These are phyloP conservation scores for Kappamyces sp. DNA, from an alignment of 192 early-diverging fungal genomes.

Conservation along the genomic window DNA sequence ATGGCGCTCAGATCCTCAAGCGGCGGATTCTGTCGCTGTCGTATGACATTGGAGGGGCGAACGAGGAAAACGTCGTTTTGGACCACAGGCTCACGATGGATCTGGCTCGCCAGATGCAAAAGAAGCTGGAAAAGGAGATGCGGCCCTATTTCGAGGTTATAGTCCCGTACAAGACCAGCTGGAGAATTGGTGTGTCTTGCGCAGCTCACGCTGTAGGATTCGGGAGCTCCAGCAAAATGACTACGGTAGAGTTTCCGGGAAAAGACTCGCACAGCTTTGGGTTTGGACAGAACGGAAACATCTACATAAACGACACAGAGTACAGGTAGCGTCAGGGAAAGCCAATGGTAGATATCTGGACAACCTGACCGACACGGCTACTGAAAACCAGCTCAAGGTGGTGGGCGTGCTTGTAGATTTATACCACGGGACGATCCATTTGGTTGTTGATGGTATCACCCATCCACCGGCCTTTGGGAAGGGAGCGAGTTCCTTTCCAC, in stretches of 20 bases:
- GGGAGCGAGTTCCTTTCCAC: conserved; percentile 26
- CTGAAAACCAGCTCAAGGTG: conserved; percentile 19
- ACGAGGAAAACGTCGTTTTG: conserved; percentile 27
- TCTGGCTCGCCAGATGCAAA: conserved; percentile 33
- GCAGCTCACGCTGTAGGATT: not conserved
- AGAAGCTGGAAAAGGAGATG: conserved; percentile 31
- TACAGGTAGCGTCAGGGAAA: not conserved
- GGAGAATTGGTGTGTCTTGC: conserved; percentile 33
- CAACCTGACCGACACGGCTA: not conserved
- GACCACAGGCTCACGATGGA: conserved; percentile 28
- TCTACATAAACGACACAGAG: conserved; percentile 19
- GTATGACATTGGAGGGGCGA: conserved; percentile 30
- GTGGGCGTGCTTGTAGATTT: conserved; percentile 42
- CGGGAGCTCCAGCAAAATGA: not conserved
- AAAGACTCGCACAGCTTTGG: conserved; percentile 35
- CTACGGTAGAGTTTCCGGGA: conserved; percentile 21
- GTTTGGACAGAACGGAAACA: conserved; percentile 28
- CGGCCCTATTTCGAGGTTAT: conserved; percentile 45
- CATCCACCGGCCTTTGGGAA: conserved; percentile 34
- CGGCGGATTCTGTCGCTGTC: conserved; percentile 29
- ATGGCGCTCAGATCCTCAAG: conserved; percentile 33
- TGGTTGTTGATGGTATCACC: conserved; percentile 36
- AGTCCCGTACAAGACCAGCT: conserved; percentile 30
- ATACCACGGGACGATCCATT: conserved; percentile 25
- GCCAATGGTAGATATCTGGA: not conserved